Base-by-base conservation (phyloP, 2,329 filamentous ascomycete species). In the Fusarium neocosmosporiellum region DNA sequence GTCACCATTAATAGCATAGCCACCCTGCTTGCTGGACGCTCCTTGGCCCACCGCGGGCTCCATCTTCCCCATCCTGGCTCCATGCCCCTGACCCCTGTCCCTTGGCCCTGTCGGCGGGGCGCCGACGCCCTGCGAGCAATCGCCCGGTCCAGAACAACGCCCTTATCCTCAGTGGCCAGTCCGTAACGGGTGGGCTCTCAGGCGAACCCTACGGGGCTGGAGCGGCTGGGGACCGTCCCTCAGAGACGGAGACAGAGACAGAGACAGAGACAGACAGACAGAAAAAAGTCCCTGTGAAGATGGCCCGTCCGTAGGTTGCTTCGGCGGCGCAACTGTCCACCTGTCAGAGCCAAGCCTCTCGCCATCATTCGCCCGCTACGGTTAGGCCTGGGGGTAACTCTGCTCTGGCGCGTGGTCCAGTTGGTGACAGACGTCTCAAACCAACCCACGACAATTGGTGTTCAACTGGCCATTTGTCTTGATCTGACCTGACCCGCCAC, bases 1-100 rank as follows among this genome's bases (percentile, higher is more conserved):
- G 68, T 68, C 66, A 36, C 72, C 72, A 74, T 74, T 75, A 69
- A 74, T 74, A 74, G 72, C 67, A 73, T 67, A 61, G 59, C 58
- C 70, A 70, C 43, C 18, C 59, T 59, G 27, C 46, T 29, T n/a
- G 18, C 29, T 50, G 48, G 68, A 20, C 64, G 41, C 71, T 54
- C 43, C 59, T 58, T 70, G 50, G 57, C 48, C 48, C 66, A 67
- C 66, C 33, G 46, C 39, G 61, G 65, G 36, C 43, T 55, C 61
- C 55, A 69, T 60, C 53, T 61, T 57, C 61, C 66, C 66, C 66
- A 39, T 69, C 57, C 36, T 58, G 59, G 37, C 37, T 41, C 46
- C 50, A 62, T 62, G 24, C 14, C 43, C 68, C 57, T 31, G 36
- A 43, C 24, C n/a, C 24, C 46, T 54, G 18, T 13, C 39, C 36